Conservation (phyloP, 495 filamentous ascomycete genomes). For the Lophium mytilinum region DNA sequence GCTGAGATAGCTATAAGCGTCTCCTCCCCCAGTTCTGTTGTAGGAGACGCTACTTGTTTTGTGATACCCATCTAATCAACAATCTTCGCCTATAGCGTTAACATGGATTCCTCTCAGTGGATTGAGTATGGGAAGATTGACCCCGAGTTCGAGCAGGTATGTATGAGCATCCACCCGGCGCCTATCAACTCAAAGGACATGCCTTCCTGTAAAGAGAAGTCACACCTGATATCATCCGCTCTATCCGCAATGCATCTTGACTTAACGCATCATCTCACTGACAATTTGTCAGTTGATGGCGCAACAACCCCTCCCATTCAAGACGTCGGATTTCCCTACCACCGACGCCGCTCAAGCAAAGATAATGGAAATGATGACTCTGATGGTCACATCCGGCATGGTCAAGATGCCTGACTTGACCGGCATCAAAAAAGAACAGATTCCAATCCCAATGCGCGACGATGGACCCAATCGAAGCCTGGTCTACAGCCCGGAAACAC, state of each 20-base stretch:
- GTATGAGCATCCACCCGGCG: not conserved
- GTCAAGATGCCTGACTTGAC: constrained; percentile 3
- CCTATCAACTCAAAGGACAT: not conserved
- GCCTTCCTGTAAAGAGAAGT: not conserved
- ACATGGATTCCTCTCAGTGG: constrained; percentile 17
- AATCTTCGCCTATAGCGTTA: not conserved
- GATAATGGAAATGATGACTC: not conserved
- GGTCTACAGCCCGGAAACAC: not conserved
- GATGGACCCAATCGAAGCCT: not conserved
- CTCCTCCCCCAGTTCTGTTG: no score
- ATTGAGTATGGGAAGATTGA: constrained; percentile 18
- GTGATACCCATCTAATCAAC: no score
- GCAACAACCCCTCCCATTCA: not conserved
- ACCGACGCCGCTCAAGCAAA: not conserved
- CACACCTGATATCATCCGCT: no score
- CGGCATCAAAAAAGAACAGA: constrained; percentile 7
- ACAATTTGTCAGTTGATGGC: constrained; percentile 1
- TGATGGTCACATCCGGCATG: constrained; percentile 8
- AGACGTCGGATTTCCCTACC: constrained; percentile 1
- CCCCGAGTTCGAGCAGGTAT: constrained; percentile 17
- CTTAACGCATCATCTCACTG: not conserved
- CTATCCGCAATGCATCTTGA: not conserved
- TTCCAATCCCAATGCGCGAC: constrained; percentile 18
- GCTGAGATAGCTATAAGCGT: no score
- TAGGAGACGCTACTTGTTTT: no score